A percentile compares a stretch with the other conserved stretches of the same genome.
Evolutionary conservation across 768 basidiomycete genomes (phyloP).

Genomic region (Tulasnella sp.): DNA sequence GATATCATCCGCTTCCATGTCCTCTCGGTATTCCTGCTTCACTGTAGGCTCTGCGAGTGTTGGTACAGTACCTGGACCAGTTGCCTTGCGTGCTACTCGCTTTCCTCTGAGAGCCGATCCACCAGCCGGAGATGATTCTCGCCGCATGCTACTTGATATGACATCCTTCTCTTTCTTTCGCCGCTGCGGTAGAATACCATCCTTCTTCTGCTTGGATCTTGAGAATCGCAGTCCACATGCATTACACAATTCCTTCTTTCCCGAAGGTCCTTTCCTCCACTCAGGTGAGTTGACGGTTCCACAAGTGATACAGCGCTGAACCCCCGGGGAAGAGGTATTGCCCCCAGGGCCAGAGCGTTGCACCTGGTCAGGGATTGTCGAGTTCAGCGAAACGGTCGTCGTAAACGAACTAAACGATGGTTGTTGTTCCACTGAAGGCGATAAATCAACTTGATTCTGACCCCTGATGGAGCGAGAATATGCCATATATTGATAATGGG

Average conservation of each 20-base stretch:
- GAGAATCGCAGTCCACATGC: slow-evolving; percentile 82
- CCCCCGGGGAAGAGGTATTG: slow-evolving; percentile 59
- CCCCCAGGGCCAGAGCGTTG: slow-evolving; percentile 30
- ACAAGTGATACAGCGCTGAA: slow-evolving; percentile 65
- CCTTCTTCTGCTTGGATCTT: slow-evolving; percentile 78
- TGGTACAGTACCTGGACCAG: too few species aligned
- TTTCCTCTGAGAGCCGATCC: too few species aligned
- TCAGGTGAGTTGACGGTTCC: slow-evolving; percentile 73
- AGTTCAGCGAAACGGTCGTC: slow-evolving; percentile 41
- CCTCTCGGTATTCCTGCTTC: too few species aligned
- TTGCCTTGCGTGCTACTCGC: too few species aligned
- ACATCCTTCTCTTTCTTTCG: slow-evolving; percentile 19
- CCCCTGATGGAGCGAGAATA: not conserved
- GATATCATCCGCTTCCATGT: too few species aligned
- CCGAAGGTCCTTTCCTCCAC: slow-evolving; percentile 84
- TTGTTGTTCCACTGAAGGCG: slow-evolving; percentile 26
- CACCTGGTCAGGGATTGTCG: slow-evolving; percentile 35
- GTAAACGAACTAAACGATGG: slow-evolving; percentile 44
- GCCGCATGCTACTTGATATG: too few species aligned
- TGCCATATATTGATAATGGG: not conserved
- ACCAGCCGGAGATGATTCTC: too few species aligned
- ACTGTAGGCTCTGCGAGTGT: too few species aligned
- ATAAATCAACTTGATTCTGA: not conserved
- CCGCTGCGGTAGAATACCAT: slow-evolving; percentile 32
- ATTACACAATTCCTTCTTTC: slow-evolving; percentile 85